Conservation (phyloP, 2,329 filamentous ascomycete genomes). For the Aspergillus sp. region DNA sequence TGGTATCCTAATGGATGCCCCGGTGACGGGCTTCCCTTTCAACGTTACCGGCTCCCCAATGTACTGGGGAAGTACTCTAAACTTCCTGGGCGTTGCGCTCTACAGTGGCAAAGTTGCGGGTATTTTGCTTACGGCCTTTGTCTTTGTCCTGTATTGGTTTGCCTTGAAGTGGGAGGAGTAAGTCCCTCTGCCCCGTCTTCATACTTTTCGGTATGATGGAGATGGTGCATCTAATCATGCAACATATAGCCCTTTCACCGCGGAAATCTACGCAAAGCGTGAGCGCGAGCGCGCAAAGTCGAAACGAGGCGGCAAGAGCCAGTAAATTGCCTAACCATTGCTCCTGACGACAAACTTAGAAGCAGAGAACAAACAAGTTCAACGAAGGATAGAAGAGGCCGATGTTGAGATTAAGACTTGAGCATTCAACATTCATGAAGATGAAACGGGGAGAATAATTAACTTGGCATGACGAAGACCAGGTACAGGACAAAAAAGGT, state of each 20-base stretch:
- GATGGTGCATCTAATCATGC: slow-evolving; percentile 13
- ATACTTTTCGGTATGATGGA: neutral
- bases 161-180: slow-evolving; percentile 83
- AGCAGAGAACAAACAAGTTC: neutral
- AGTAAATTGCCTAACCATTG: slow-evolving; percentile 24
- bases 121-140: slow-evolving; percentile 70
- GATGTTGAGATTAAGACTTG: slow-evolving; percentile 1
- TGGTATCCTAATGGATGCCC: slow-evolving; percentile 93
- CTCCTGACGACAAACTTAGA: neutral
- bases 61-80: slow-evolving; percentile 93
- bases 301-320: slow-evolving; percentile 38
- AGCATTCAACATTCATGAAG: slow-evolving; percentile 32
- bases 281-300: slow-evolving; percentile 42
- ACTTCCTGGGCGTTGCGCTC: slow-evolving; percentile 84
- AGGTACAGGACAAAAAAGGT: neutral
- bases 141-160: slow-evolving; percentile 74
- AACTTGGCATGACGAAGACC: neutral
- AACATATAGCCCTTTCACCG: slow-evolving; percentile 71
- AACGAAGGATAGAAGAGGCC: neutral
- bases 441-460: neutral
- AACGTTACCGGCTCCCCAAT: slow-evolving; percentile 88
- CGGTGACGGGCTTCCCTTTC: slow-evolving; percentile 95
- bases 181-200: slow-evolving; percentile 24
- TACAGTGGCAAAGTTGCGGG: slow-evolving; percentile 87
- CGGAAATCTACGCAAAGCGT: slow-evolving; percentile 82